Evolutionary conservation across 768 basidiomycete genomes (phyloP), one percentile per base, ranked within the genome.

Genomic region (Suillus brevipes): DNA sequence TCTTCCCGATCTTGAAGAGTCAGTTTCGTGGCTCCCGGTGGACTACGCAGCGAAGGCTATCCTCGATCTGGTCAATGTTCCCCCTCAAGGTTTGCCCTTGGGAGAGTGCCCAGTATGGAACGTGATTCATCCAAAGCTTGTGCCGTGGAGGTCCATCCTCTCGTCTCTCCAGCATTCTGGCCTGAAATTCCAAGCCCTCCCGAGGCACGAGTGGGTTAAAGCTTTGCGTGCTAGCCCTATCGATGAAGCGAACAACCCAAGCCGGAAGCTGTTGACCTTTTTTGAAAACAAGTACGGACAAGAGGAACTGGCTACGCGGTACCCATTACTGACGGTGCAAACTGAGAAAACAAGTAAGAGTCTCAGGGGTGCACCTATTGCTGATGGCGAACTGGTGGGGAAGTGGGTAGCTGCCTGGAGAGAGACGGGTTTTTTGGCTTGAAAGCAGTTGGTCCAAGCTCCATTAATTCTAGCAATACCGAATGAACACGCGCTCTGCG

Each of bases 1-100:
- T 16, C 72, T 81, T 3, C 77, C 78, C 20, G 62, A 68, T 1
- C 64, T 73, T 7, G 71, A 76, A 9, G 79, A 81, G 69, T 70
- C 34, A 5, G 69, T 72, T 23, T 67, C 82, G 0, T 87, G 85
- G 84, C 76, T 87, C 2, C 84, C 86, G 0, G 83, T 86, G 60
- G 79, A 87, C 74, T 78, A 75, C 60, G 85, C 85, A 1, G 85
- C 79, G 9, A 74, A 74, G 40, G 79, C 78, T 20, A 83, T 87
- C 66, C 67, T 76, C 45, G 84, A 87, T 64, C 77, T 87, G 60
- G 74, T 82, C 6, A 60, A 55, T 1, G 59, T 69, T 18, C 62
- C 68, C 42, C 45, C 42, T 23, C 18, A 49, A 20, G 3, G 3
- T 9, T n/a, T n/a, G 18, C 57, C 6, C 9, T 40, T 38, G 10